Evolutionary conservation across 148 eudicot genomes (phyloP), one percentile per base, ranked within the genome.

Genomic region (Rhododendron mucronatum): DNA sequence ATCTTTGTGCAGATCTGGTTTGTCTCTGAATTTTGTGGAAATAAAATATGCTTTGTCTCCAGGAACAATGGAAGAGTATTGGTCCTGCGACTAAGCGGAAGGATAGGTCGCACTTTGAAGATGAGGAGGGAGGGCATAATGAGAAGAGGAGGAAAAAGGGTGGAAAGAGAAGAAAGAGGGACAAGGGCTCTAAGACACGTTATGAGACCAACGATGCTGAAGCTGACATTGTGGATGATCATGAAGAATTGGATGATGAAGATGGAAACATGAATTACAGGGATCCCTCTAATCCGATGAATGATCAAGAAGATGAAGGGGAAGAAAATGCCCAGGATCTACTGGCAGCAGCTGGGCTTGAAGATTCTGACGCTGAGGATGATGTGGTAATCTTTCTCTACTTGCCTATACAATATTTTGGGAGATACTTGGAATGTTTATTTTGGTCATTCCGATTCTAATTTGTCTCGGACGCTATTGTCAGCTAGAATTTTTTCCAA

Each of bases 321-420:
- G 93, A 93, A 81, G 94, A 91, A 26, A 85, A 90, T 82, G 92
- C 94, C 85, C 93, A 94, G 87, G 96, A 93, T 91, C 91, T 89
- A 84, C 95, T 94, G 84, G 98, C 98, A 78, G 97, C 98, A 44
- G 97, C 96, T 85, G 99, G 99, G 76, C 97, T 96, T 55, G 99
- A 95, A 93, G 99, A 96, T 93, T 95, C 99, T 83, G 99, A 96
- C 86, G 98, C 92, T n/a, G 99, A 96, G 85, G 95, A 91, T 82
- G 91, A 94, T 39, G 84, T 45, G 89, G 94, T 92, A 92, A 89
- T 86, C 85, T 76, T 81, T 86, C 5, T 63, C 41, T 80, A 26
- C 57, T 28, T 76, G 41, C 47, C 81, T 78, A 39, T 39, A 23
- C 20, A 15, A 75, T 37, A 75, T 35, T 75, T 1, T 75, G 39